Base-by-base conservation (phyloP, 345 rosid genomes). In the Camelina sativa region DNA sequence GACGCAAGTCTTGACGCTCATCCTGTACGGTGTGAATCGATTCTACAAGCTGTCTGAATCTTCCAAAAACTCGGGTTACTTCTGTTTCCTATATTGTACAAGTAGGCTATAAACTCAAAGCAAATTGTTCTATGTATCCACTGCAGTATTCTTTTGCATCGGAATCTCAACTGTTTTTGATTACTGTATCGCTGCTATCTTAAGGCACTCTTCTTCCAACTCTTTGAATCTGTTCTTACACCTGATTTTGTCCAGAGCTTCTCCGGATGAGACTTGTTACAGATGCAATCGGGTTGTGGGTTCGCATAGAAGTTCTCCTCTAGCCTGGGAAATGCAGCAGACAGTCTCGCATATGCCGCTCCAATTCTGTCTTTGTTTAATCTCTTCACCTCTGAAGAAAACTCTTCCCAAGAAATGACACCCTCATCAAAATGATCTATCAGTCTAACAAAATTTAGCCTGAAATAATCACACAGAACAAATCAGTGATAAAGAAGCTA, bases 301-400 rank as follows among this genome's bases (percentile, higher is more conserved):
- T 94, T 94, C 17, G 97, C 92, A 73, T 86, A 91, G 57, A 94
- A 94, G 61, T 87, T 91, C 84, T 94, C 98, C 83, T 94, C 97
- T 34, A 84, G 67, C 80, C 97, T 83, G 2, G 97, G 96, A 4
- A 87, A 55, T 34, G 84, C 90, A 67, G 93, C 93, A 11, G 71
- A 80, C 72, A 53, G 76, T 83, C 98, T 86, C 23, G 53, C 80
- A 71, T 91, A 84, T 9, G 98, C 91, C 35, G 86, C 83, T 75
- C 98, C 97, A 12, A 82, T 76, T 85, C 98, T 87, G 80, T 81
- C 59, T 35, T 85, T 72, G 59, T 94, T 96, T 35, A 84, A 70
- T 67, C 78, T 79, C 83, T 80, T 85, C 32, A 90, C 96, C 79
- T 87, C 82, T 8, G 81, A 78, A 43, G 96, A 83, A 80, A 94